Evolutionary conservation across 202 grass and related monocot genomes (phyloP).

Genomic region (Elaeis oleifera): DNA sequence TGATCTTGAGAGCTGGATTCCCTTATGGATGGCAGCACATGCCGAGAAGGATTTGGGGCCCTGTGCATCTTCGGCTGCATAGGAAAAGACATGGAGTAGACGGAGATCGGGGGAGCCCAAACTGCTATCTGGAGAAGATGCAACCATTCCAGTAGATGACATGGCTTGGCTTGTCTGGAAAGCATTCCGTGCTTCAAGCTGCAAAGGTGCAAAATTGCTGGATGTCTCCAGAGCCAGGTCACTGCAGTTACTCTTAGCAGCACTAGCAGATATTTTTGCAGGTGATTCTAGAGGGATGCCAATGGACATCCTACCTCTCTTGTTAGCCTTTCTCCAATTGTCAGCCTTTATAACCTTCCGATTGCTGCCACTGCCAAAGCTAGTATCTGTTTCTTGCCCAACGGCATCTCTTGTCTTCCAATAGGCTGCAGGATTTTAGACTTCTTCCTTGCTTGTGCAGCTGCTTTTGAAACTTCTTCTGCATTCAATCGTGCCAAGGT

Average conservation of each 20-base stretch:
- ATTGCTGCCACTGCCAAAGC: conserved; percentile 13
- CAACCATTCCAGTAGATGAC: conserved; percentile 34
- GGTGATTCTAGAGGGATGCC: conserved; percentile 69
- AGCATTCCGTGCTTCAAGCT: conserved; percentile 79
- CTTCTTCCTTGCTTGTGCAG: conserved; percentile 75
- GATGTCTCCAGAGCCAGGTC: conserved; percentile 41
- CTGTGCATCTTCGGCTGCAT: conserved; percentile 53
- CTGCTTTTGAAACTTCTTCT: conserved; percentile 95
- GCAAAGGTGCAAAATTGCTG: conserved; percentile 59
- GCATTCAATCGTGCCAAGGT: conserved; percentile 87
- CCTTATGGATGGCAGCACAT: conserved; percentile 16
- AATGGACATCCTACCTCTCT: conserved; percentile 40
- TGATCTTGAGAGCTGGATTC: conserved; percentile 62
- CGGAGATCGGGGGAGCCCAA: conserved; percentile 84
- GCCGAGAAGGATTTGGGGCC: conserved; percentile 15
- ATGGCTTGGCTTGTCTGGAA: conserved; percentile 51
- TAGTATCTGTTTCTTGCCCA: conserved; percentile 28
- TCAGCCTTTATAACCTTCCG: conserved; percentile 26
- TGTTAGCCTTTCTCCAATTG: conserved; percentile 37
- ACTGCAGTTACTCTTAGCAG: conserved; percentile 46
- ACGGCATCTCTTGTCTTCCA: conserved; percentile 27
- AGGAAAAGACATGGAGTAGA: conserved; percentile 58
- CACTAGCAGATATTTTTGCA: conserved; percentile 52
- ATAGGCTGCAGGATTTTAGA: conserved; percentile 81
- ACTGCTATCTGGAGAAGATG: conserved; percentile 81